Evolutionary conservation across 495 filamentous ascomycete species (phyloP).

Genomic region (Penicillium turbatum): DNA sequence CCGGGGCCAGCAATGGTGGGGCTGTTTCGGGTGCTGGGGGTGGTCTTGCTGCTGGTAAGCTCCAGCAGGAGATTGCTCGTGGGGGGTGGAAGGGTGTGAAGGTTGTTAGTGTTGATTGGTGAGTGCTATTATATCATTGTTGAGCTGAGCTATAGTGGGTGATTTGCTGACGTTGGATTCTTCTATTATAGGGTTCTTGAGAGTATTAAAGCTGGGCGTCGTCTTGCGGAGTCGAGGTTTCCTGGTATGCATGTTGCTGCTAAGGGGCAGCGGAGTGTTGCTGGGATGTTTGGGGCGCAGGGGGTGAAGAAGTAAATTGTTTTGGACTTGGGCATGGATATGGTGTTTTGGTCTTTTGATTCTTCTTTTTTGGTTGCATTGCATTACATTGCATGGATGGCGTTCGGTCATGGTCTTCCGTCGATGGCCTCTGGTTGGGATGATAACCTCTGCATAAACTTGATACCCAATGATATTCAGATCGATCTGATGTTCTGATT

Average conservation of each 20-base stretch:
- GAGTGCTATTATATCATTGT: conserved; percentile 23
- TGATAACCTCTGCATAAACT: neutral
- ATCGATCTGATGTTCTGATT: neutral
- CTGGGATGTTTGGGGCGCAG: conserved; percentile 39
- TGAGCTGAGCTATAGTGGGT: neutral
- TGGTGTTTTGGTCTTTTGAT: neutral
- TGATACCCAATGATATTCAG: conserved; percentile 7
- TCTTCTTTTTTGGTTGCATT: neutral
- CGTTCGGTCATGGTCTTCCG: neutral
- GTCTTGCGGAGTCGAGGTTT: conserved; percentile 72
- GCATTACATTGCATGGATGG: neutral
- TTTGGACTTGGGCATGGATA: neutral
- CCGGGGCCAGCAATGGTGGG: conserved; percentile 17
- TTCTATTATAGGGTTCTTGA: conserved; percentile 59
- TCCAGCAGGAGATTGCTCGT: conserved; percentile 74
- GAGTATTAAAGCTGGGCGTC: conserved; percentile 68
- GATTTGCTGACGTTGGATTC: neutral
- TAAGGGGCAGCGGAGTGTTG: conserved; percentile 60
- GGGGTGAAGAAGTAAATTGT: neutral
- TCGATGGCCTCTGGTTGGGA: neutral
- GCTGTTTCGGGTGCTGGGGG: conserved; percentile 59
- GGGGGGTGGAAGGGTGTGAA: conserved; percentile 59
- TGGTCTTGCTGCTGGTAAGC: conserved; percentile 72
- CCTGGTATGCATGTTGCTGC: conserved; percentile 54
- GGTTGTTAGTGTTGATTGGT: conserved; percentile 84